Evolutionary conservation across 306 rosid genomes (phyloP), one percentile per base, ranked within the genome.

Genomic region (Cucumis melo): DNA sequence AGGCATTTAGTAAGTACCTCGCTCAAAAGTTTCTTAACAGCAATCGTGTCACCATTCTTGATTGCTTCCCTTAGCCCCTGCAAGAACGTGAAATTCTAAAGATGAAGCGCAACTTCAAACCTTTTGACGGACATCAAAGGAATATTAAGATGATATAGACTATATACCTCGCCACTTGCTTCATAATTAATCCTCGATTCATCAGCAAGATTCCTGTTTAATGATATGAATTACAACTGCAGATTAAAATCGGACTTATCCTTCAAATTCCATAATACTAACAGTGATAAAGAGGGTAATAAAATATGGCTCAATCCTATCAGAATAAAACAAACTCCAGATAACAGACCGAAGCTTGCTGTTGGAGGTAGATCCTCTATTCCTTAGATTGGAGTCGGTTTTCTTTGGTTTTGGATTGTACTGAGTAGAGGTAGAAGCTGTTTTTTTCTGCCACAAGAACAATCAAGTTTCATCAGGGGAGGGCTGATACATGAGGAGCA

Each of bases 61-160:
- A 95, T 91, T 75, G 99, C 98, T 85, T 95, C 99, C 86, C 98
- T 87, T 81, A 89, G 70, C 74, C 99, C 99, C 97, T 90, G 78
- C 83, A 79, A 83, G 23, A 66, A 78, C 61, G 67, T 76, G 83
- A 36, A 15, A 76, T 77, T 77, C 42, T 68, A 72, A 15, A 72
- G 55, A 72, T 75, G 78, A 57, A 21, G 32, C 56, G 7, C 12
- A 56, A 27, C 9, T 11, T 57, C 2, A 75, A 75, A 64, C 59
- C 48, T 63, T 51, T 80, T 65, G 74, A 65, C 6, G 23, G 59
- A 60, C 80, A 54, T 48, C 14, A 68, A 24, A 61, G 61, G 34
- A 29, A 57, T 74, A 32, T 72, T 54, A 24, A 82, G 64, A 83
- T 79, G 62, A 58, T 46, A 10, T 10, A 72, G 50, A 66, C 29